Conservation (phyloP, 805 yeast genomes). For the Danielozyma ontarioensis region DNA sequence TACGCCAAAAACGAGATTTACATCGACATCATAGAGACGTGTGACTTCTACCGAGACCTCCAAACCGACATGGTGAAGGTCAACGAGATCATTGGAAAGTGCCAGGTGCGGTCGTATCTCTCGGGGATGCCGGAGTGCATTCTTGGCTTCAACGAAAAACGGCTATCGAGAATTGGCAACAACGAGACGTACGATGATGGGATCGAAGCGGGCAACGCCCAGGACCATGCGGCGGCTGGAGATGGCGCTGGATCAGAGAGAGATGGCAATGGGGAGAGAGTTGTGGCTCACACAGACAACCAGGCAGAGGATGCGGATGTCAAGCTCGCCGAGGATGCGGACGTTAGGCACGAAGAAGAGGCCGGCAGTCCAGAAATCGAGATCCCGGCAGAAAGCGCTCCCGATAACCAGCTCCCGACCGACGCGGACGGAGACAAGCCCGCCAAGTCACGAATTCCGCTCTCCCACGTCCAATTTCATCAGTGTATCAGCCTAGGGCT, state of each 20-base stretch:
- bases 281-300: constrained; percentile 3
- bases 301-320: background rate
- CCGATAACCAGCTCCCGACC: constrained; percentile 7
- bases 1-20: constrained; percentile 41
- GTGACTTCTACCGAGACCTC: constrained; percentile 33
- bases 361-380: background rate
- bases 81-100: constrained; percentile 31
- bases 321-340: constrained; percentile 3
- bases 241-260: constrained; percentile 5
- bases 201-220: background rate
- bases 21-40: constrained; percentile 35
- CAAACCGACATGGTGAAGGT: constrained; percentile 18
- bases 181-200: constrained; percentile 10
- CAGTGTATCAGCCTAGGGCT: constrained; percentile 74
- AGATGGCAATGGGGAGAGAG: constrained; percentile 7
- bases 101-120: constrained; percentile 32
- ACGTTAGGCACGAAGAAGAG: constrained; percentile 1
- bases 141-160: constrained; percentile 35
- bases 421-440: constrained; percentile 1
- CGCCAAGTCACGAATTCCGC: constrained; percentile 20
- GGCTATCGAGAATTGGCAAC: constrained; percentile 29
- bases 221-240: constrained; percentile 6
- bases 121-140: constrained; percentile 43
- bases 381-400: background rate
- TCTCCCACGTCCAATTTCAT: constrained; percentile 37